These are phyloP conservation scores for Durio zibethinus DNA, from an alignment of 345 rosid genomes.

Conservation along the genomic window DNA sequence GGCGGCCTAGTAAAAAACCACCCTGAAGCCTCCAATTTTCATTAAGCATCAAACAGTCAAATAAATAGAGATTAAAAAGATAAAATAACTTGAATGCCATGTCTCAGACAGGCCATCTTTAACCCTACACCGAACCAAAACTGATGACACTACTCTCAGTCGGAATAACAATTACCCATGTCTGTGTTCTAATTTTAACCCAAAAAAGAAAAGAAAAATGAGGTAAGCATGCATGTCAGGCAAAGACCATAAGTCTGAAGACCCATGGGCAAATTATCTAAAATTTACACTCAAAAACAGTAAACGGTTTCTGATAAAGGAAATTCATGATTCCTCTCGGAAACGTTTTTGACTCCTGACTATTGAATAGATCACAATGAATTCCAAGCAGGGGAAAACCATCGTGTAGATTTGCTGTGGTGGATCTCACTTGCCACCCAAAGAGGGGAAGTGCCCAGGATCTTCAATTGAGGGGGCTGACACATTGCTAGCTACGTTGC, in stretches of 20 bases:
- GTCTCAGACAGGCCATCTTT: background rate
- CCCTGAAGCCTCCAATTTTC: no score
- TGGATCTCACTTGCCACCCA: conserved; percentile 72
- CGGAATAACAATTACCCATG: conserved; percentile 20
- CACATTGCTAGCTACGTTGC: conserved; percentile 25
- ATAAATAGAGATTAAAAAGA: conserved; percentile 1
- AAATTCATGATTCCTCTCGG: conserved; percentile 27
- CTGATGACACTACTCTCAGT: conserved; percentile 30
- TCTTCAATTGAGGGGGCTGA: conserved; percentile 75
- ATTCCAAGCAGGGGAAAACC: conserved; percentile 13
- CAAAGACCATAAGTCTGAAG: background rate
- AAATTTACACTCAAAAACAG: conserved; percentile 44
- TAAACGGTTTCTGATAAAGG: conserved; percentile 26
- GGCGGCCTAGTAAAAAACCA: no score
- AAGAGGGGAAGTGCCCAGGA: conserved; percentile 79
- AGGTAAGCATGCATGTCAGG: conserved; percentile 23
- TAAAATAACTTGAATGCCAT: background rate
- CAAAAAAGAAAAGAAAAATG: background rate
- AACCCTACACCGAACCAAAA: conserved; percentile 33
- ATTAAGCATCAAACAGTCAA: background rate
- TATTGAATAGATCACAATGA: conserved; percentile 18
- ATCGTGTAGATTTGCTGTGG: background rate
- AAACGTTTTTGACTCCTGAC: conserved; percentile 7
- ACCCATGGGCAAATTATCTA: conserved; percentile 34
- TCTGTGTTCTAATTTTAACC: conserved; percentile 12